Evolutionary conservation across 257 asterid species (phyloP).

Genomic region (Solanum tarijense): DNA sequence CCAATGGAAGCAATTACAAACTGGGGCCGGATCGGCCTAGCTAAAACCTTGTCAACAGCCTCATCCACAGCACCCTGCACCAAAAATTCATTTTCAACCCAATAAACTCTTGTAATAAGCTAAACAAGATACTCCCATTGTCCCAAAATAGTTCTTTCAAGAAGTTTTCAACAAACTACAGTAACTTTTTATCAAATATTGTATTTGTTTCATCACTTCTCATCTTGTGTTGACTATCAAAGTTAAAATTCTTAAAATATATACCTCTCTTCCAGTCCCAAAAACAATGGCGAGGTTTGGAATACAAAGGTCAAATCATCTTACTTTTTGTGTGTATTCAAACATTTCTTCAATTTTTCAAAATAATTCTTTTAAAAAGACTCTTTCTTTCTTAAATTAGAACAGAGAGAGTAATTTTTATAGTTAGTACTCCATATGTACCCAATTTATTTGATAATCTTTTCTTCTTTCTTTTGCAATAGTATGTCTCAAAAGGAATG

Average conservation of each 20-base stretch:
- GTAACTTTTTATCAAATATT: background rate
- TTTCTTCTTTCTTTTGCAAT: background rate
- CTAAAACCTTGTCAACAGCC: conserved; percentile 60
- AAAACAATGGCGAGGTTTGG: background rate
- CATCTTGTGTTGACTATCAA: background rate
- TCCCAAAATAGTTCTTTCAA: background rate
- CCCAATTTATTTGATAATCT: background rate
- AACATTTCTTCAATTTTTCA: background rate
- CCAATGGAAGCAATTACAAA: conserved; percentile 62
- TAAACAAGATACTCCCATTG: background rate
- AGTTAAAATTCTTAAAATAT: background rate
- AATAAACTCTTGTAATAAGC: background rate
- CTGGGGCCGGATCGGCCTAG: conserved; percentile 67
- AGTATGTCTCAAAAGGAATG: background rate
- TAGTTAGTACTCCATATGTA: background rate
- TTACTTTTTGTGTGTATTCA: background rate
- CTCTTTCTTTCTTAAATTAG: background rate
- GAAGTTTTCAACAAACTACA: background rate
- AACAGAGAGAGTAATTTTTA: background rate
- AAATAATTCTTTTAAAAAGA: background rate
- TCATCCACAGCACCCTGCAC: conserved; percentile 68
- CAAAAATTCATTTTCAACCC: background rate
- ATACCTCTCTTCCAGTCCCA: background rate
- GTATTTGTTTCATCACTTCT: background rate
- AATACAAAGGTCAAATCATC: background rate